Conservation (phyloP, 495 filamentous ascomycete species). For the Copromyces sp. region DNA sequence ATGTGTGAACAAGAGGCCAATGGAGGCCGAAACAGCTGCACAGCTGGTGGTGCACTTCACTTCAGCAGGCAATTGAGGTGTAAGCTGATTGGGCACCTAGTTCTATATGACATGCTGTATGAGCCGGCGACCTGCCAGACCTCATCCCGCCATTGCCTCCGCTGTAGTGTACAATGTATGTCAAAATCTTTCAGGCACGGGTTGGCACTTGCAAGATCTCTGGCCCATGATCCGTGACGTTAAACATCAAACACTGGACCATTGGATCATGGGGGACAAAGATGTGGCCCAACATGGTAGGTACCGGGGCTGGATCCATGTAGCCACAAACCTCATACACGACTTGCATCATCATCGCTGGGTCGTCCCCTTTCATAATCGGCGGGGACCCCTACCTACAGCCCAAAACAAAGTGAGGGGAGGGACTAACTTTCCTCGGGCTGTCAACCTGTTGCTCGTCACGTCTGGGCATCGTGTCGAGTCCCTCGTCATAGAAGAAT, state of each 20-base stretch:
- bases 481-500: neutral
- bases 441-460: neutral
- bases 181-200: neutral
- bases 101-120: neutral
- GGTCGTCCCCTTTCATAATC: slow-evolving; percentile 19
- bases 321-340: slow-evolving; percentile 24
- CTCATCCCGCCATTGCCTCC: neutral
- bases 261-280: slow-evolving; percentile 8
- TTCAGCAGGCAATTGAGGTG: neutral
- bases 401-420: neutral
- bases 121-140: neutral
- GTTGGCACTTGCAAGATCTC: neutral
- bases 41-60: neutral
- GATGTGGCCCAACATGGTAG: neutral
- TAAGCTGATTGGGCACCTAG: neutral
- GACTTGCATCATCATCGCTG: slow-evolving; percentile 20
- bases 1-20: neutral
- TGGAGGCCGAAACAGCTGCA: neutral
- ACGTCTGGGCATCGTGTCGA: neutral
- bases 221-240: slow-evolving; percentile 12
- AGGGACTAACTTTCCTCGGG: neutral
- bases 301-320: slow-evolving; percentile 15
- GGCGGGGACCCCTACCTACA: neutral
- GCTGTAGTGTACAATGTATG: neutral
- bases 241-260: slow-evolving; percentile 28